Evolutionary conservation across 306 rosid genomes (phyloP).

Genomic region (Dalbergia cultrata): DNA sequence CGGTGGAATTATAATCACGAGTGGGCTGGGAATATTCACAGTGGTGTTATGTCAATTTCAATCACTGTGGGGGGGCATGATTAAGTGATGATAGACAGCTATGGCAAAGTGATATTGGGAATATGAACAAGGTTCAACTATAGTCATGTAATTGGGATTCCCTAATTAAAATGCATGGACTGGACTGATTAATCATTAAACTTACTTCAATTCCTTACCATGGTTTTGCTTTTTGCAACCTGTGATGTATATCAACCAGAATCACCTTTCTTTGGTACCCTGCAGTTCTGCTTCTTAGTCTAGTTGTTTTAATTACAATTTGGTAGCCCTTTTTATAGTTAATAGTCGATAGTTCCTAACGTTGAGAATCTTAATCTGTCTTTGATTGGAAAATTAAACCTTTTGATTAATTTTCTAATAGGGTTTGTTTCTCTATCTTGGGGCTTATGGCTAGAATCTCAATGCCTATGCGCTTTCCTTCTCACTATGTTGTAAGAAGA

Average conservation of each 20-base stretch:
- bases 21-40: constrained; percentile 12
- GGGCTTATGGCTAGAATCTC: neutral
- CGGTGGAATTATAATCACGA: neutral
- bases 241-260: constrained; percentile 27
- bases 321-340: neutral
- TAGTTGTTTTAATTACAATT: constrained; percentile 25
- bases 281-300: constrained; percentile 7
- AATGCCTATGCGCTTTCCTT: constrained; percentile 19
- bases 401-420: neutral
- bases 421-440: neutral
- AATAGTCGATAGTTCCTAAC: constrained; percentile 12
- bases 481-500: neutral
- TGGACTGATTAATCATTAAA: constrained; percentile 15
- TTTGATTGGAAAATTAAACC: neutral
- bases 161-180: constrained; percentile 12
- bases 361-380: neutral
- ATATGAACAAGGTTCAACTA: constrained; percentile 9
- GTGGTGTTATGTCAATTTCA: neutral
- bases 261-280: constrained; percentile 11
- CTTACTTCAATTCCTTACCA: neutral
- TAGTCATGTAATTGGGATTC: constrained; percentile 13
- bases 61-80: too few relatives aligned
- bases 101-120: neutral
- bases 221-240: constrained; percentile 26
- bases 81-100: too few relatives aligned